A percentile compares a stretch with the other conserved stretches of the same genome.
phyloP scores from a whole-genome alignment of 2,329 filamentous ascomycete species.

The Fusarium coicis region DNA sequence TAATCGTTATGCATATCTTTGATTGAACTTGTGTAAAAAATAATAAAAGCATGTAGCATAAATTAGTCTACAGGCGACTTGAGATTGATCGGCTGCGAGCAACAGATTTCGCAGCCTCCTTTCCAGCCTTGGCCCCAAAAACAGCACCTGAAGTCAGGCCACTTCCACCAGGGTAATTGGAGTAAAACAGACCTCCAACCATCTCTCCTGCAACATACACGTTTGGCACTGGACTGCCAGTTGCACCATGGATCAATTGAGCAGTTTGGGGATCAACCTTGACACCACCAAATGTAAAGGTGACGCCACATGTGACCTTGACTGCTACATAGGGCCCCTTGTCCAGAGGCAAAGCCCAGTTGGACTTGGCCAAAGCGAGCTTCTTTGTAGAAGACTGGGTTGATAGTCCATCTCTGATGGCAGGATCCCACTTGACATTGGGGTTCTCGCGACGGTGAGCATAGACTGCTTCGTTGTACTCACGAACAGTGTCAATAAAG shows the following conservation, averaged over 20 bases:
- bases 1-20: background rate
- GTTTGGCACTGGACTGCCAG: background rate
- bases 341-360: constrained; percentile 20
- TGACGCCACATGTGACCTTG: constrained; percentile 17
- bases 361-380: constrained; percentile 6
- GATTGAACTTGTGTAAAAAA: fast-evolving
- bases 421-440: constrained; percentile 5
- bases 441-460: background rate
- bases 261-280: constrained; percentile 9
- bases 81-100: background rate
- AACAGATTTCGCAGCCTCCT: background rate
- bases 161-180: constrained; percentile 14
- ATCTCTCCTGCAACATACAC: constrained; percentile 10
- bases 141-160: constrained; percentile 16
- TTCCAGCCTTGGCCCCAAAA: constrained; percentile 10
- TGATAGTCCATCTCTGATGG: constrained; percentile 4
- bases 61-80: background rate
- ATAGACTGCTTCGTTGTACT: constrained; percentile 16
- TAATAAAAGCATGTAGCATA: fast-evolving
- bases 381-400: constrained; percentile 8
- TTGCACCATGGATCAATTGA: background rate
- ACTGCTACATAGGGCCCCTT: constrained; percentile 8
- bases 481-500: background rate
- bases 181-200: constrained; percentile 12
- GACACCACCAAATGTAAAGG: constrained; percentile 10